Evolutionary conservation across 495 filamentous ascomycete genomes (phyloP).

Genomic region (Tuber melanosporum): DNA sequence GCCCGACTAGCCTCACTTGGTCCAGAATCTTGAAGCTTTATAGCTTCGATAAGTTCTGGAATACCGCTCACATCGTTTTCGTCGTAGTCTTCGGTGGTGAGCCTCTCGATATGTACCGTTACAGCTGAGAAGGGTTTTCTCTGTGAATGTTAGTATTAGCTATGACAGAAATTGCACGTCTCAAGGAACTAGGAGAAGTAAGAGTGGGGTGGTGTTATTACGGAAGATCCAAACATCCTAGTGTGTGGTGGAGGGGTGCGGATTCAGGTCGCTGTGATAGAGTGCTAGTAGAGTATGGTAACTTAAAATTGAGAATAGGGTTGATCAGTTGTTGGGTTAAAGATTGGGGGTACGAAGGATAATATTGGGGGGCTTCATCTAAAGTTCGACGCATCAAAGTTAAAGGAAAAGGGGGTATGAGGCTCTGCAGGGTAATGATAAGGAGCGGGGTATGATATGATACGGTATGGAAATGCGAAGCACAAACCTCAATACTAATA

Average conservation of each 20-base stretch:
- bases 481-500: neutral
- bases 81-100: constrained; percentile 83
- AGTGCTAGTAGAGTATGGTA: neutral
- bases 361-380: neutral
- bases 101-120: constrained; percentile 84
- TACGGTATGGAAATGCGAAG: neutral
- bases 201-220: constrained; percentile 14
- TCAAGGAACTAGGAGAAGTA: neutral
- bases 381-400: neutral
- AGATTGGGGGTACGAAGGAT: neutral
- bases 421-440: neutral
- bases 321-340: neutral
- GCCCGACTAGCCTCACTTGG: constrained; percentile 87
- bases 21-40: constrained; percentile 80
- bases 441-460: neutral
- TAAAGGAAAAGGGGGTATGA: neutral
- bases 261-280: neutral
- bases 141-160: constrained; percentile 42
- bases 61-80: constrained; percentile 88
- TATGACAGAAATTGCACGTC: neutral
- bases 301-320: neutral
- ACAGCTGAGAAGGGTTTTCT: constrained; percentile 93
- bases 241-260: neutral
- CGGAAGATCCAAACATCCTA: constrained; percentile 35
- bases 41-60: constrained; percentile 85